phyloP scores from a whole-genome alignment of 2,329 filamentous ascomycete species.

The Hansfordia pulvinata region DNA sequence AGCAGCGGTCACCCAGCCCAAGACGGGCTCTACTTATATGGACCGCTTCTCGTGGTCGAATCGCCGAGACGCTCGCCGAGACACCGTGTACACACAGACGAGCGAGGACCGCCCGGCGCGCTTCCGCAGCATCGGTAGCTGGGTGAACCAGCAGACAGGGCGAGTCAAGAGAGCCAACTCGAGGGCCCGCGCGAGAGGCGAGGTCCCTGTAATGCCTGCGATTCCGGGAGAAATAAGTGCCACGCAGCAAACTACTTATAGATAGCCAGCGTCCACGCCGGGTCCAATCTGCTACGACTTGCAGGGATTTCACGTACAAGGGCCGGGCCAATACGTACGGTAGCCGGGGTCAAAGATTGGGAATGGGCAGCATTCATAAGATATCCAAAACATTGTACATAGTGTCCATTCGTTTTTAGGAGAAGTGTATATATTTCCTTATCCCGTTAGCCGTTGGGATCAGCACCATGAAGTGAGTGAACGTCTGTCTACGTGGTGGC shows the following conservation, averaged over 20 bases:
- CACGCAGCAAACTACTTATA: constrained; percentile 10
- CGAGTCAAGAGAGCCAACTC: constrained; percentile 34
- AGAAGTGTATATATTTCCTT: no score
- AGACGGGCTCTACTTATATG: constrained; percentile 6
- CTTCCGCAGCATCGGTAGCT: constrained; percentile 46
- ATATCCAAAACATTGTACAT: no score
- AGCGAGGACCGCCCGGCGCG: constrained; percentile 40
- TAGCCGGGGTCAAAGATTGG: no score
- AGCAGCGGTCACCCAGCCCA: constrained; percentile 5
- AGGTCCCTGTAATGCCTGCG: constrained; percentile 13
- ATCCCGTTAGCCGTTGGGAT: no score
- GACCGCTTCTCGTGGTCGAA: constrained; percentile 23
- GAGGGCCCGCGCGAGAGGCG: constrained; percentile 16
- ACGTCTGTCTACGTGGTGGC: no score
- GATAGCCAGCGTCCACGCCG: no score
- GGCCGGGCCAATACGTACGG: no score
- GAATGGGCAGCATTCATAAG: no score
- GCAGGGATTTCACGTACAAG: no score
- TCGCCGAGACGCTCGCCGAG: constrained; percentile 19
- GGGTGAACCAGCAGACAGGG: constrained; percentile 51
- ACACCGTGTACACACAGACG: constrained; percentile 37
- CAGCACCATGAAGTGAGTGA: no score
- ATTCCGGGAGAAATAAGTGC: constrained; percentile 9
- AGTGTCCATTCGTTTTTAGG: no score
- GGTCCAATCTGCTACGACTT: no score